Evolutionary conservation across 2,329 filamentous ascomycete genomes (phyloP), one percentile per base, ranked within the genome.

Genomic region (Penicillium verrucosum): DNA sequence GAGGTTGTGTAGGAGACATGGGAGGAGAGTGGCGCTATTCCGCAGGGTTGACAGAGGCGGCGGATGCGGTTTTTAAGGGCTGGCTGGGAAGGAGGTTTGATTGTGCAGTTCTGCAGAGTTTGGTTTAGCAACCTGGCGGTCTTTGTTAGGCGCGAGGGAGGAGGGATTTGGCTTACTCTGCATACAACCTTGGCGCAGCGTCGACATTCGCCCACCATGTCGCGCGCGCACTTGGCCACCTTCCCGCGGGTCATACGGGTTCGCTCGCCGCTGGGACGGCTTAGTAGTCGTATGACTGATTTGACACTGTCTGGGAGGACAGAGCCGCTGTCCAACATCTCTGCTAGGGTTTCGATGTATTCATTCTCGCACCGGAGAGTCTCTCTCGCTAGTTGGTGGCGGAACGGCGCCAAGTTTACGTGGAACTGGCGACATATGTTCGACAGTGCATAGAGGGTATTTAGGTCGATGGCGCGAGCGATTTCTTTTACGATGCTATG

Each of bases 341-440:
- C 72, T 16, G 68, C 64, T 27, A 75, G 56, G 57, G 72, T 68
- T 67, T 72, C 61, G 61, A 78, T 70, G 42, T 77, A 74, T 66
- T 96, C 91, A 71, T 92, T 90, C 60, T 80, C 81, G 78, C 93
- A 97, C 60, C 86, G 90, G 49, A 97, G 80, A 2, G 91, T 93
- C 59, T 88, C 86, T 37, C 80, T 80, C 50, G 94, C 80, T 18
- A 97, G 82, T 62, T 89, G 85, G 48, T 79, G 81, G 68, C 90
- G 88, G 74, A 90, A 92, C 66, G 92, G 89, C 42, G 95, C 78
- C 25, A 97, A 82, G 63, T 87, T 89, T 55, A 82, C 81, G 64
- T 89, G 89, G 61, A 96, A 85, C 68, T 89, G 86, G 50, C 88
- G 89, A 72, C 91, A 96, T 54, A 90, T 92, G 53, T 84, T 85